A percentile compares a stretch with the other conserved stretches of the same genome.
phyloP scores from a whole-genome alignment of 225 moss, liverwort and hornwort genomes.

The Marchantia polymorpha region DNA sequence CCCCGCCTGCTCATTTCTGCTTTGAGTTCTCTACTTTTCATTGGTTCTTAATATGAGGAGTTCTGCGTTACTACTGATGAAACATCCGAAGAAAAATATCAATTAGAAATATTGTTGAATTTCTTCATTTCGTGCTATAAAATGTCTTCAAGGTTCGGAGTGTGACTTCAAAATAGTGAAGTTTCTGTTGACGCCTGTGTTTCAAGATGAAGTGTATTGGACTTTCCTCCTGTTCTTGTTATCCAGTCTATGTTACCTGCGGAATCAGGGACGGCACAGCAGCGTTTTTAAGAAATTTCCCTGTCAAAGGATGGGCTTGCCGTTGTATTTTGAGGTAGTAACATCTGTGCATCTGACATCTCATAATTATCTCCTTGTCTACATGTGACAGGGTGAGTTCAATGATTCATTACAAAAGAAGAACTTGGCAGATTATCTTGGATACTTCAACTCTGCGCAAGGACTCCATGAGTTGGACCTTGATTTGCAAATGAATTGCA shows the following conservation, averaged over 20 bases:
- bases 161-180: neutral
- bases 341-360: neutral
- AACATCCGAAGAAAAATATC: no score
- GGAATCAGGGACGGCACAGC: neutral
- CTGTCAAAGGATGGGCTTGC: neutral
- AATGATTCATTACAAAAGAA: neutral
- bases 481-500: slow-evolving; percentile 4
- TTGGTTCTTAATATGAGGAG: neutral
- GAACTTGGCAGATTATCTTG: neutral
- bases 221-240: neutral
- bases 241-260: neutral
- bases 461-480: slow-evolving; percentile 27
- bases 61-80: no score
- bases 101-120: no score
- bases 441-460: slow-evolving; percentile 6
- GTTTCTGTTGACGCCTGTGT: neutral
- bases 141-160: neutral
- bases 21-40: neutral
- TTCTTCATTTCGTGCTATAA: neutral
- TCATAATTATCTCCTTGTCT: neutral
- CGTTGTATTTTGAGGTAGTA: neutral
- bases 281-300: neutral
- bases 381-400: slow-evolving; percentile 13
- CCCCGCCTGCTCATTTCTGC: no score
- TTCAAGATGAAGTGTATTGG: neutral